Base-by-base conservation (phyloP, 2,329 filamentous ascomycete genomes). In the Camillea tinctor region DNA sequence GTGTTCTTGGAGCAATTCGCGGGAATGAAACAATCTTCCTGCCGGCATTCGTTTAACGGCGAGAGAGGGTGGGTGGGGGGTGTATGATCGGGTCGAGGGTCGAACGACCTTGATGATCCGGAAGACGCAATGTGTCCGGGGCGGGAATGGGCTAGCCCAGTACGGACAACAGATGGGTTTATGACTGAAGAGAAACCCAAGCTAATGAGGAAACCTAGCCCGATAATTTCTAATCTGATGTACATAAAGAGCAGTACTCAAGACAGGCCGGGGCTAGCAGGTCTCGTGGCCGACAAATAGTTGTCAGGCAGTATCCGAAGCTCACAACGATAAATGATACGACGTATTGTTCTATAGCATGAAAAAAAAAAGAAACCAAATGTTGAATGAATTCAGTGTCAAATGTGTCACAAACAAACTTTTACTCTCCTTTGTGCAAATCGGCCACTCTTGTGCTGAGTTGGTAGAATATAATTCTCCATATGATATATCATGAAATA, bases 1-100 rank as follows among this genome's bases (percentile, higher is more conserved):
- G 79, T 80, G 79, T 81, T 81, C 70, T 73, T 68, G 78, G 77
- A 79, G 77, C 76, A 77, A 70, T 65, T 68, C 72, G 74, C 72
- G 72, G 72, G 75, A 71, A 72, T 64, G 69, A 71, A 68, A 71
- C 69, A 65, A 65, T 68, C 55, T 68, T 71, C 71, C 73, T 77
- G 73, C 72, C 74, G 72, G 72, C 78, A 79, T 77, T 80, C 79
- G 76, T 76, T 80, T 79, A 77, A 74, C 66, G 69, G 66, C 72
- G 66, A 71, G 65, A 67, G 58, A 63, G 56, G 59, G 40, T 53
- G 57, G 60, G 60, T 51, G 50, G 60, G 55, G 54, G n/a, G n/a
- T 30, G 54, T 59, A 56, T 22, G 36, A 44, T 17, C 22, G 36
- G 54, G 40, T 50, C 26, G 4, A 51, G 23, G 55, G 49, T 50